Evolutionary conservation across 2,329 filamentous ascomycete genomes (phyloP).

Genomic region (Cercospora janseana): DNA sequence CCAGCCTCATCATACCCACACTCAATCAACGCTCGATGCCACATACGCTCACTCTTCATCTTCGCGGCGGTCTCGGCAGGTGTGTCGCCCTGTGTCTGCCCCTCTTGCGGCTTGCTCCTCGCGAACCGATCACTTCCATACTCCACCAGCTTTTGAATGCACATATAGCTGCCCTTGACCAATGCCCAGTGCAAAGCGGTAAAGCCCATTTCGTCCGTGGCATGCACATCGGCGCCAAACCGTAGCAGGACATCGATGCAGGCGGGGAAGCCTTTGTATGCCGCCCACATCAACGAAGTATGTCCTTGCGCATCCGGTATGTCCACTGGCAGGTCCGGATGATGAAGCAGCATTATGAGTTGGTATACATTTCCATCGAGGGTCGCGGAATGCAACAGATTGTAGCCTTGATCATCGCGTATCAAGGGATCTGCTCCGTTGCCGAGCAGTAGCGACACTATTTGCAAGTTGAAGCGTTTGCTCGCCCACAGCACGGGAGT

Average conservation of each 20-base stretch:
- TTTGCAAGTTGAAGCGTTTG: conserved; percentile 94
- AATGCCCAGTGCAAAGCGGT: conserved; percentile 95
- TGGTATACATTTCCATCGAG: conserved; percentile 95
- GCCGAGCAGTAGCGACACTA: conserved; percentile 86
- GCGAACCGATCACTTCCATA: conserved; percentile 93
- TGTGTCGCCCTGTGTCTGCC: conserved; percentile 71
- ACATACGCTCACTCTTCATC: conserved; percentile 80
- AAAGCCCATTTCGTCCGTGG: conserved; percentile 86
- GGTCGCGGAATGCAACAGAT: conserved; percentile 93
- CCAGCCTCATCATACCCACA: conserved; percentile 80
- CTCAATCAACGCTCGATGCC: conserved; percentile 78
- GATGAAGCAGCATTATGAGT: conserved; percentile 84
- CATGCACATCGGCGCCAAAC: conserved; percentile 93
- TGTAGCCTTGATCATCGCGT: conserved; percentile 94
- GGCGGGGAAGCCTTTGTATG: conserved; percentile 91
- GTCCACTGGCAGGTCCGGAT: conserved; percentile 85
- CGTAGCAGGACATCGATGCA: conserved; percentile 89
- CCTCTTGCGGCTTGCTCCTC: conserved; percentile 60
- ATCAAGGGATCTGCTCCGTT: conserved; percentile 89
- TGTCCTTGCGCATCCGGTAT: conserved; percentile 86
- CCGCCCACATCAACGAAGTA: conserved; percentile 96
- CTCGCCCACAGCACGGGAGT: conserved; percentile 96
- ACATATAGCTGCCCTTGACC: conserved; percentile 85
- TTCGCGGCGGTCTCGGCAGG: conserved; percentile 81
- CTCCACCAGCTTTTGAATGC: conserved; percentile 90